Conservation (phyloP, 2,329 filamentous ascomycete genomes). For the Phialophora chinensis region DNA sequence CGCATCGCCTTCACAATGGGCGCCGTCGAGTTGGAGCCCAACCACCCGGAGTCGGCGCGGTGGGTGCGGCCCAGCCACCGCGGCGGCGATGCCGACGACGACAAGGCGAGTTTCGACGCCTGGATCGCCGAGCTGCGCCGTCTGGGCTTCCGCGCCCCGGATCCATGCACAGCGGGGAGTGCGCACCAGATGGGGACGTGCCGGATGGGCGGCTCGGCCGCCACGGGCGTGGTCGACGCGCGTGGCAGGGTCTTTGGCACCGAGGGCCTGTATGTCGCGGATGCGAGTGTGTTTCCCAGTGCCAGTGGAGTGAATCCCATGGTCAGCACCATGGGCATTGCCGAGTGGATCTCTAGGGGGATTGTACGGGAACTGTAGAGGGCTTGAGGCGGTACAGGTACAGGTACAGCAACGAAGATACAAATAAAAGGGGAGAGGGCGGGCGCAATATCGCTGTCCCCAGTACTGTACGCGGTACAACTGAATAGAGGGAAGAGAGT, state of each 20-base stretch:
- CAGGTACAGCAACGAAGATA: background rate
- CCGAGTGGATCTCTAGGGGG: constrained; percentile 53
- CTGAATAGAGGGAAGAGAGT: background rate
- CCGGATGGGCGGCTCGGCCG: constrained; percentile 52
- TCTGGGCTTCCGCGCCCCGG: constrained; percentile 54
- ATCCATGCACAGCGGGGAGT: constrained; percentile 49
- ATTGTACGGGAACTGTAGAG: constrained; percentile 37
- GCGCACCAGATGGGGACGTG: constrained; percentile 61
- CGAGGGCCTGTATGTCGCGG: constrained; percentile 54
- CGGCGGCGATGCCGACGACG: constrained; percentile 34
- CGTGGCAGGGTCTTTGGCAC: constrained; percentile 55
- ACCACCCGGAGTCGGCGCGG: constrained; percentile 65
- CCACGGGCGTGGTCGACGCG: constrained; percentile 53
- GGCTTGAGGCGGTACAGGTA: background rate
- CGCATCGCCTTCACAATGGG: constrained; percentile 80
- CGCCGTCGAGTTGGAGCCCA: constrained; percentile 77
- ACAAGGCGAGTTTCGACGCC: constrained; percentile 55
- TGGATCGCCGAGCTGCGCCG: constrained; percentile 60
- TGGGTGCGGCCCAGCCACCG: constrained; percentile 59
- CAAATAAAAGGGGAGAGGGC: background rate
- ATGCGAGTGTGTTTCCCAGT: constrained; percentile 58
- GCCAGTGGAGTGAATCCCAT: constrained; percentile 60
- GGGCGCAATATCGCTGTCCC: background rate
- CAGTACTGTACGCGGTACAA: background rate
- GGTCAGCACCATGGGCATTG: constrained; percentile 59